Percentiles rank a stretch among this genome's conserved stretches.
These are phyloP conservation scores for Tulasnella sp. DNA, from an alignment of 768 basidiomycete species.

Conservation along the genomic window DNA sequence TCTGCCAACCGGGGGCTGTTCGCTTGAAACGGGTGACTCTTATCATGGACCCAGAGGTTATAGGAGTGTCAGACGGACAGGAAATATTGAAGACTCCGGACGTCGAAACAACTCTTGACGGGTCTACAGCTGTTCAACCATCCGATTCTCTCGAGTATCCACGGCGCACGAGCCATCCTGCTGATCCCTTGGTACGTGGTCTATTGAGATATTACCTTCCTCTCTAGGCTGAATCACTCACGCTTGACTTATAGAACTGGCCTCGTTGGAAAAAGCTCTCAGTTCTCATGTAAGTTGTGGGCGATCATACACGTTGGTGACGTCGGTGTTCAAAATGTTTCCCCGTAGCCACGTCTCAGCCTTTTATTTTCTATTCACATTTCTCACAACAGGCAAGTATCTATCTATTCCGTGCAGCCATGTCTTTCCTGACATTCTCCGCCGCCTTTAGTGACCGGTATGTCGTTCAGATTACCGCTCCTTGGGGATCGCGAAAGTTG, in stretches of 20 bases:
- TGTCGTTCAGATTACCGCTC: background rate
- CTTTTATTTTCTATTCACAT: slow-evolving; percentile 32
- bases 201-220: background rate
- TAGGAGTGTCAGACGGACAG: background rate
- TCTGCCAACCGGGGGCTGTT: background rate
- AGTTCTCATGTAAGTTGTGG: slow-evolving; percentile 7
- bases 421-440: background rate
- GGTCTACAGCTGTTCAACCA: background rate
- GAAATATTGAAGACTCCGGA: background rate
- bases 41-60: background rate
- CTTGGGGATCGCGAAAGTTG: background rate
- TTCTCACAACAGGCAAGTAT: slow-evolving; percentile 28
- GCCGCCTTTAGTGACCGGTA: slow-evolving; percentile 23
- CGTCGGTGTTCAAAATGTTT: slow-evolving; percentile 3
- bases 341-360: slow-evolving; percentile 25
- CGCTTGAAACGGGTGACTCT: slow-evolving; percentile 2
- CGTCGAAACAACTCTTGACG: background rate
- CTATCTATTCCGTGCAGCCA: background rate
- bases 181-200: slow-evolving; percentile 9
- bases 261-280: slow-evolving; percentile 14
- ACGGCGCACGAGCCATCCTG: slow-evolving; percentile 1
- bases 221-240: background rate
- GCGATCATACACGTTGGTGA: background rate
- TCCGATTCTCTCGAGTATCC: slow-evolving; percentile 8
- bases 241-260: slow-evolving; percentile 11